Percentiles rank a stretch among this genome's conserved stretches.
These are phyloP conservation scores for Bryoglossum gracile DNA, from an alignment of 495 filamentous ascomycete species.

Conservation along the genomic window DNA sequence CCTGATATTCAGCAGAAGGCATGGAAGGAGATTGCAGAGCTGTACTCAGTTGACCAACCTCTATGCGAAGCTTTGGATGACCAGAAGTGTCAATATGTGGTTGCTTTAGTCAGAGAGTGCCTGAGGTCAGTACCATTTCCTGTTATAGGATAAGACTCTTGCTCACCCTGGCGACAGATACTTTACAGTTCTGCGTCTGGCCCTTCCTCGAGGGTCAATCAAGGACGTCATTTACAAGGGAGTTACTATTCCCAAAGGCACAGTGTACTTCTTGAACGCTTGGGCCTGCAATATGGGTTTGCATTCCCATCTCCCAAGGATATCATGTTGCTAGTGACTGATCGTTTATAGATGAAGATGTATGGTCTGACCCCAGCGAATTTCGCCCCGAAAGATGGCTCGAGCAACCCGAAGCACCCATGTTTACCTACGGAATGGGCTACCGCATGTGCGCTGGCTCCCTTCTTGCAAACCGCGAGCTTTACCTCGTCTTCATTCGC, in stretches of 20 bases:
- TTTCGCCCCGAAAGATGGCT: slow-evolving; percentile 58
- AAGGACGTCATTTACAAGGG: slow-evolving; percentile 53
- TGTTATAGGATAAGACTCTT: too few relatives aligned
- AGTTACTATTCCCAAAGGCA: slow-evolving; percentile 48
- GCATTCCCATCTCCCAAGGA: neutral
- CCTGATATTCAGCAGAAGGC: slow-evolving; percentile 56
- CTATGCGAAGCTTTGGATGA: slow-evolving; percentile 52
- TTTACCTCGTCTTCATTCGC: slow-evolving; percentile 59
- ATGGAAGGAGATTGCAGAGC: slow-evolving; percentile 43
- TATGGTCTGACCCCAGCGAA: slow-evolving; percentile 50
- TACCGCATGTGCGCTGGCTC: slow-evolving; percentile 62
- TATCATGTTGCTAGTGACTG: slow-evolving; percentile 21
- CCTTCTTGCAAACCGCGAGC: slow-evolving; percentile 54
- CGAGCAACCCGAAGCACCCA: slow-evolving; percentile 52
- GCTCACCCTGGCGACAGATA: slow-evolving; percentile 28
- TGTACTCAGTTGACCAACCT: slow-evolving; percentile 45
- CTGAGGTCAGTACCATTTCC: slow-evolving; percentile 34
- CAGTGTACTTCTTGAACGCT: slow-evolving; percentile 56
- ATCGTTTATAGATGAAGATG: slow-evolving; percentile 33
- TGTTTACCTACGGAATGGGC: slow-evolving; percentile 13
- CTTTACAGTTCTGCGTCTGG: slow-evolving; percentile 54
- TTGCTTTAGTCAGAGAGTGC: slow-evolving; percentile 52
- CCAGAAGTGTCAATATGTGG: slow-evolving; percentile 54
- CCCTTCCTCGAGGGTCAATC: slow-evolving; percentile 51
- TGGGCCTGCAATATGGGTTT: slow-evolving; percentile 56